Evolutionary conservation across 164 flowering plant genomes (phyloP), one percentile per base, ranked within the genome.

Genomic region (Euptelea pleiosperma): DNA sequence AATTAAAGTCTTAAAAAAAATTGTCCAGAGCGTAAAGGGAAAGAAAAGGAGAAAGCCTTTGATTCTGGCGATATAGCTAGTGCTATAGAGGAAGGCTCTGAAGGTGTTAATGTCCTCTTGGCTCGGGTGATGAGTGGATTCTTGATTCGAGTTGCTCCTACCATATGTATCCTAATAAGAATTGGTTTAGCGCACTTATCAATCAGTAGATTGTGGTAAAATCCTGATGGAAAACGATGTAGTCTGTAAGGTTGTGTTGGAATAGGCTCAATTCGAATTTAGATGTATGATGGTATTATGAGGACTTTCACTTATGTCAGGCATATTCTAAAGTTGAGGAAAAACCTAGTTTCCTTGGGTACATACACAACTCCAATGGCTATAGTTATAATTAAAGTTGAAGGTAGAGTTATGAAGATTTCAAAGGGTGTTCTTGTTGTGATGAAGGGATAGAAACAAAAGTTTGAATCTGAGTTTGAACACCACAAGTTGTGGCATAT

Each of bases 401-500:
- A 26, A 26, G 14, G 52, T 26, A n/a, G 18, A 25, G 30, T 48
- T 12, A 48, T 48, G 52, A 48, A n/a, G 25, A 12, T 26, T 12
- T 8, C 1, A 9, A 26, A 11, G 0, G 19, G 19, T 25, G 33
- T n/a, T n/a, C 34, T 12, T 2, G 24, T 7, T 26, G 8, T 25
- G 0, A 48, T 48, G 7, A 10, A 10, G 6, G 9, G 3, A 10
- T 1, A 26, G 18, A 48, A 0, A 25, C n/a, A 4, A 48, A 5
- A 25, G 3, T 24, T n/a, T n/a, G n/a, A n/a, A n/a, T n/a, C n/a
- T n/a, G n/a, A n/a, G n/a, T n/a, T n/a, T n/a, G n/a, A n/a, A n/a
- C n/a, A n/a, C n/a, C n/a, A n/a, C n/a, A n/a, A n/a, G 6, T 26
- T 48, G n/a, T 48, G 52, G 33, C 52, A 48, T 26, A 26, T 26